These are phyloP conservation scores for Candida namnaoensis DNA, from an alignment of 805 yeast genomes.

Conservation along the genomic window DNA sequence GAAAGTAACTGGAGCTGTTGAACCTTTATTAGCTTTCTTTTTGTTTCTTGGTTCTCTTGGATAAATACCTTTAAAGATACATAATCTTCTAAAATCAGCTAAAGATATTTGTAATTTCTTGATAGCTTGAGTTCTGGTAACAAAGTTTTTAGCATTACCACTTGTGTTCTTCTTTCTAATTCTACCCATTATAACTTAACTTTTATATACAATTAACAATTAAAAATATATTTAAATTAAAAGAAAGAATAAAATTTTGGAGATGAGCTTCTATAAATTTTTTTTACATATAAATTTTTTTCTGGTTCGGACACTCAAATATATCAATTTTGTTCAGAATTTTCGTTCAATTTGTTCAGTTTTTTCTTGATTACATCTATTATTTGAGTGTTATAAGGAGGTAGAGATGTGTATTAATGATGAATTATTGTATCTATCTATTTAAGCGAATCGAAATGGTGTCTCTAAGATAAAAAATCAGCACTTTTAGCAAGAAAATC, in stretches of 20 bases:
- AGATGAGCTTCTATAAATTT: too few species aligned
- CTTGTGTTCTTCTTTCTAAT: slow-evolving; percentile 76
- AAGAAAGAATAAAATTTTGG: too few species aligned
- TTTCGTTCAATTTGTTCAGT: not conserved
- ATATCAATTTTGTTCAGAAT: not conserved
- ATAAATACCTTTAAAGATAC: slow-evolving; percentile 96
- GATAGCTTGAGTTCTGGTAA: slow-evolving; percentile 93
- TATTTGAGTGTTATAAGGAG: slow-evolving; percentile 4
- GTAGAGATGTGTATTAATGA: too few species aligned
- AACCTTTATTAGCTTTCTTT: slow-evolving; percentile 95
- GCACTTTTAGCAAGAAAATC: too few species aligned
- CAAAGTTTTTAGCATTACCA: slow-evolving; percentile 87
- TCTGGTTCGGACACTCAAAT: not conserved
- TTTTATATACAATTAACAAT: too few species aligned
- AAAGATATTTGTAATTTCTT: slow-evolving; percentile 85
- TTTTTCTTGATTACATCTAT: not conserved
- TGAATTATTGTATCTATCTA: too few species aligned
- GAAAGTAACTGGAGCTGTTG: slow-evolving; percentile 94
- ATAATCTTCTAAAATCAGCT: slow-evolving; percentile 93
- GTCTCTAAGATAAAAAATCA: too few species aligned
- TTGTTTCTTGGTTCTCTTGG: slow-evolving; percentile 96
- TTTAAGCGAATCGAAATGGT: too few species aligned
- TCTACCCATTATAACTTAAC: slow-evolving; percentile 34
- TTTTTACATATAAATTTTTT: too few species aligned
- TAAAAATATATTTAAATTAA: too few species aligned